A percentile compares a stretch with the other conserved stretches of the same genome.
These are phyloP conservation scores for Aureococcus anophagefferens DNA, from an alignment of 108 stramenopile genomes.

Conservation along the genomic window DNA sequence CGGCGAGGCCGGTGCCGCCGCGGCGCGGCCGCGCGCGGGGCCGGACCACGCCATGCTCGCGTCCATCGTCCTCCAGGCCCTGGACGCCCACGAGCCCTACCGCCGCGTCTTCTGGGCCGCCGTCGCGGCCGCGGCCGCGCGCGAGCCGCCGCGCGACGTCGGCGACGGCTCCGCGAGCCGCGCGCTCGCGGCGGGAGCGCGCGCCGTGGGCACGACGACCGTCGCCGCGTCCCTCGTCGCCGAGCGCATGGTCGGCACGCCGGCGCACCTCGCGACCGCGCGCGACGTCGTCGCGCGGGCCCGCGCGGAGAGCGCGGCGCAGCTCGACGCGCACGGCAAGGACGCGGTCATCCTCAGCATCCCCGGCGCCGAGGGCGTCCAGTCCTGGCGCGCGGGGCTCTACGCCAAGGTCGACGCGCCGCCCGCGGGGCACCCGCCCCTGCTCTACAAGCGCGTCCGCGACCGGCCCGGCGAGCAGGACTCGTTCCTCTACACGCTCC, in stretches of 20 bases:
- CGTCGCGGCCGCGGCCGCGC: neutral
- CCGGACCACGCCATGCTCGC: neutral
- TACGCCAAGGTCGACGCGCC: neutral
- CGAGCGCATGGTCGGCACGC: neutral
- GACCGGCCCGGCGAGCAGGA: neutral
- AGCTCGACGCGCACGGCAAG: neutral
- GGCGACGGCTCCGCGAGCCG: neutral
- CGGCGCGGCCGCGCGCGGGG: neutral
- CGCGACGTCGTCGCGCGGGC: no score
- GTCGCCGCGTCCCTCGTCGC: neutral
- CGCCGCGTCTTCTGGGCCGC: neutral
- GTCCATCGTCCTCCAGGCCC: neutral
- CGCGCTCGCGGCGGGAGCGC: neutral
- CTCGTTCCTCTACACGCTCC: neutral
- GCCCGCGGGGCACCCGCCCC: no score
- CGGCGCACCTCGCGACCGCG: neutral
- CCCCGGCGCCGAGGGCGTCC: neutral
- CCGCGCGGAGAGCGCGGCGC: neutral
- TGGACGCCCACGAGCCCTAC: neutral
- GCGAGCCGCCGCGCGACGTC: neutral
- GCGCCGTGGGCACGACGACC: neutral
- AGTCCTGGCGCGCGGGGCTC: neutral
- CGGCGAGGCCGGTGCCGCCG: no score
- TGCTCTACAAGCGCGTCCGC: neutral
- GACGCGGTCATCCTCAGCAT: neutral